Evolutionary conservation across 2,329 filamentous ascomycete species (phyloP).

Genomic region (Microcera coccophila): DNA sequence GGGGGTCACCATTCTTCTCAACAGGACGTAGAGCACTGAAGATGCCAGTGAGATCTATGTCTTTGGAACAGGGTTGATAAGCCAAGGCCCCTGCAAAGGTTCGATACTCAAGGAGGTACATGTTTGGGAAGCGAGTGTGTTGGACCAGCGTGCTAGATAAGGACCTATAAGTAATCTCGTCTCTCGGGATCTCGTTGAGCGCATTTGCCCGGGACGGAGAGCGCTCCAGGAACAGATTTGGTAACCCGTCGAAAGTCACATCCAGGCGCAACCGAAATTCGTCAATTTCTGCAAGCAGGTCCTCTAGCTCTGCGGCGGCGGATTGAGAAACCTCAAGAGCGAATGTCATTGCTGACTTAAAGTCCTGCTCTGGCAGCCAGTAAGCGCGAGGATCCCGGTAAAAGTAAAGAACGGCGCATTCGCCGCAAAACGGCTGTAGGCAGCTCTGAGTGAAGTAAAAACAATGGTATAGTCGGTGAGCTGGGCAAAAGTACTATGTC

Average conservation of each 20-base stretch:
- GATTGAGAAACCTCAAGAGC: neutral
- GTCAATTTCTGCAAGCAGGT: constrained; percentile 5
- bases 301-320: constrained; percentile 3
- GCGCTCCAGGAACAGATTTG: neutral
- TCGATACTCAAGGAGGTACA: constrained; percentile 25
- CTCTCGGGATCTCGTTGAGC: constrained; percentile 17
- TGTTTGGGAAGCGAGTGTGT: constrained; percentile 16
- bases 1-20: constrained; percentile 19
- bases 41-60: constrained; percentile 17
- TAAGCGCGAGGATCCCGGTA: constrained; percentile 4
- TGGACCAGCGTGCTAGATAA: constrained; percentile 20
- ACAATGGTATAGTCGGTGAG: constrained; percentile 27
- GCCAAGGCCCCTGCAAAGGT: constrained; percentile 26
- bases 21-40: constrained; percentile 21
- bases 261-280: neutral
- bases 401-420: constrained; percentile 32
- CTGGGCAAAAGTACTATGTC: constrained; percentile 31
- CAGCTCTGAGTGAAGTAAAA: constrained; percentile 12
- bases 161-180: constrained; percentile 21
- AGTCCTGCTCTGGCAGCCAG: constrained; percentile 23
- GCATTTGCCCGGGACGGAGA: neutral
- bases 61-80: constrained; percentile 29
- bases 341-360: constrained; percentile 5
- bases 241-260: neutral
- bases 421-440: constrained; percentile 32